phyloP scores from a whole-genome alignment of 257 asterid genomes.

The Solanum corneliomulleri region DNA sequence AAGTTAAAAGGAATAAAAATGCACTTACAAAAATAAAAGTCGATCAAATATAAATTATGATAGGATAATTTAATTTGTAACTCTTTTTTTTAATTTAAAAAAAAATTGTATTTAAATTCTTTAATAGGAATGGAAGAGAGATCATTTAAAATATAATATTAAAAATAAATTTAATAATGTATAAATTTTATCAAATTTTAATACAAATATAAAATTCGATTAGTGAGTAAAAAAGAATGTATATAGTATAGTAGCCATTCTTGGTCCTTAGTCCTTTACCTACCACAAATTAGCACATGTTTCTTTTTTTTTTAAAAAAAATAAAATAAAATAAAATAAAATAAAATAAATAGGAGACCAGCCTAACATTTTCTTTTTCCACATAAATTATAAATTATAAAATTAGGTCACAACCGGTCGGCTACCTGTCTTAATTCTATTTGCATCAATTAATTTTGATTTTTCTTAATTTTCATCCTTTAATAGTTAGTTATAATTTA shows the following conservation, averaged over 20 bases:
- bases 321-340: not conserved
- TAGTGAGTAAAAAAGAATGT: not conserved
- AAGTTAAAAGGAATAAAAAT: not conserved
- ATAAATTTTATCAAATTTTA: not conserved
- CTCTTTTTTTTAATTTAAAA: not conserved
- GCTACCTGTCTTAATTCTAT: not conserved
- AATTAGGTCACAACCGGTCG: not conserved
- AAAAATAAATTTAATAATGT: fast-evolving
- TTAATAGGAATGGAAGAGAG: not conserved
- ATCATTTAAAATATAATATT: fast-evolving
- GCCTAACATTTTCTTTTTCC: not conserved
- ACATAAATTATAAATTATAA: not conserved
- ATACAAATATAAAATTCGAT: not conserved
- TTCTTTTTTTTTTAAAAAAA: not conserved
- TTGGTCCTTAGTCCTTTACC: not conserved
- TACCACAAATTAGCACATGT: not conserved
- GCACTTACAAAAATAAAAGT: not conserved
- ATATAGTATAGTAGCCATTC: not conserved
- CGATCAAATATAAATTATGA: not conserved
- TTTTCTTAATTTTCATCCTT: not conserved
- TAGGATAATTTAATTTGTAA: not conserved
- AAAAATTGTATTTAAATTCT: fast-evolving
- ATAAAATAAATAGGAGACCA: not conserved
- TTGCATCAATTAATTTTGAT: not conserved
- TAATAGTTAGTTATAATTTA: not conserved